Base-by-base conservation (phyloP, 371 early-diverging fungal genomes). In the Conidiobolus coronatus region DNA sequence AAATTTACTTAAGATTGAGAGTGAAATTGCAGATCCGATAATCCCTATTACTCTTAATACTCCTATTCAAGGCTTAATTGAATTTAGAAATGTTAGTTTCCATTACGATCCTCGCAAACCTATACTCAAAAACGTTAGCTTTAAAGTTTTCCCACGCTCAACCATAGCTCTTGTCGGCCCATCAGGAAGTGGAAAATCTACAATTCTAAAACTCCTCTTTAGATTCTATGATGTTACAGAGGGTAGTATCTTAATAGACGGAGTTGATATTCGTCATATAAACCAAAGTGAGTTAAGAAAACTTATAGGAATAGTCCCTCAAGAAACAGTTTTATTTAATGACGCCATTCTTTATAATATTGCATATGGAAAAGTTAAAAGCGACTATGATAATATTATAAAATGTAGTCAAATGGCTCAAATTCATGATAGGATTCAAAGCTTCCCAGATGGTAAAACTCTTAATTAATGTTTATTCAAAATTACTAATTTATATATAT, bases 181-280 rank as follows among this genome's bases (percentile, higher is more conserved):
- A 0, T 74, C 76, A 17, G 95, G 95, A 15, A 79, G 86, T 52
- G 92, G 80, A 15, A 90, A 93, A 63, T 80, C 81, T 22, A 89
- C 92, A 0, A 77, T 90, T 22, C 58, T 91, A 23, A 75, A 84
- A n/a, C 75, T 83, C 23, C 68, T 86, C 29, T 91, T 81, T 66
- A 81, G 86, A 23, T 92, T 92, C 61, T 87, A 86, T 55, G 87
- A 89, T 48, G 75, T 81, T 7, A 60, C 68, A 17, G 43, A 57
- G 1, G 98, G 98, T 19, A 59, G 63, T 18, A 84, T 99, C 33
- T 53, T 63, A 49, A 77, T 98, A 39, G 90, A 97, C 57, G 89
- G 84, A 1, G 78, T 79, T 57, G 83, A 91, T 53, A 75, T 96
- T 48, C 60, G 67, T 17, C 42, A 64, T 20, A 71, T 91, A 5